A percentile compares a stretch with the other conserved stretches of the same genome.
phyloP scores from a whole-genome alignment of 257 asterid genomes.

The Capsicum pubescens region DNA sequence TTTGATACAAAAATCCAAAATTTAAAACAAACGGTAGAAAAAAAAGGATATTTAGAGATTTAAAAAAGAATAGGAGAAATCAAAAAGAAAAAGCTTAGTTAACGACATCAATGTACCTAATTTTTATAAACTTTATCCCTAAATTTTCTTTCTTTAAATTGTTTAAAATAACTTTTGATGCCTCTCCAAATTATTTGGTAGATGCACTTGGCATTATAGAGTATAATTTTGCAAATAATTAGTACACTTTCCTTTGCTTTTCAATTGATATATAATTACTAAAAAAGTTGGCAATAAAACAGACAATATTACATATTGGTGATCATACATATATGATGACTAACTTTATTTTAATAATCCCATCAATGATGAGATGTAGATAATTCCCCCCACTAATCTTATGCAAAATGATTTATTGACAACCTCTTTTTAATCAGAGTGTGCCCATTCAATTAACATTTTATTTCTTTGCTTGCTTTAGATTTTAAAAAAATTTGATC shows the following conservation, averaged over 20 bases:
- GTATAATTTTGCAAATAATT: not conserved
- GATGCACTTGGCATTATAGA: not conserved
- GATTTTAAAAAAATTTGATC: not conserved
- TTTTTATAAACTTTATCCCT: slow-evolving; percentile 10
- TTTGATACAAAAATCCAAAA: slow-evolving; percentile 15
- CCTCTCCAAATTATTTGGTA: not conserved
- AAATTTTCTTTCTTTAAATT: not conserved
- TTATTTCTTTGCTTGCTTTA: not conserved
- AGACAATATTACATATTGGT: not conserved
- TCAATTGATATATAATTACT: not conserved
- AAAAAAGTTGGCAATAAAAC: slow-evolving; percentile 16
- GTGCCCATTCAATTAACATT: too few relatives aligned
- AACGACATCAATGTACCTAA: not conserved
- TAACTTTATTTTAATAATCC: slow-evolving; percentile 23
- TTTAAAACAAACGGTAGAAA: not conserved
- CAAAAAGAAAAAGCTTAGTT: not conserved
- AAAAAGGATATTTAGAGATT: not conserved
- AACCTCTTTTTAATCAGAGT: too few relatives aligned
- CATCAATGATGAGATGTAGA: slow-evolving; percentile 1
- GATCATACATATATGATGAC: not conserved
- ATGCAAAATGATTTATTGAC: not conserved
- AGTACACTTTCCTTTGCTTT: not conserved
- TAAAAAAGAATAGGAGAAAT: not conserved
- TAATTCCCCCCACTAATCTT: not conserved
- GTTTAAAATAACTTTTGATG: not conserved